Base-by-base conservation (phyloP, 495 filamentous ascomycete species). In the Pyrenopolyporus hunteri region DNA sequence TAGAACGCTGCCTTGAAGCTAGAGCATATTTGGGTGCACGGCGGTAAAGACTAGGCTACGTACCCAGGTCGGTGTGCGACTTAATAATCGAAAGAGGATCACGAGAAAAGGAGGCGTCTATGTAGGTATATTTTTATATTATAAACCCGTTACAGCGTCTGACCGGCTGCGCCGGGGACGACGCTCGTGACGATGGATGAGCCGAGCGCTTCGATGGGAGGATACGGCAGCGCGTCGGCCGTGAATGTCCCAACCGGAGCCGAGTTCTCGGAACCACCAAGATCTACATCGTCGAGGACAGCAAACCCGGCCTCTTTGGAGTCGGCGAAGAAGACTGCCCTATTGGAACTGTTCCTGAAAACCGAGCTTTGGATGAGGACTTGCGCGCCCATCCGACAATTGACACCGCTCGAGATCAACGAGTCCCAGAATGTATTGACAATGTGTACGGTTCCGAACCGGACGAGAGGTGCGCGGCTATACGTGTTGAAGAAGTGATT, bases 311-410 rank as follows among this genome's bases (percentile, higher is more conserved):
- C 79, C 64, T 78, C 78, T 4, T 81, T 78, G n/a, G 70, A 79
- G 51, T 89, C 81, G n/a, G 74, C 77, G 22, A 78, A 79, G 68
- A 83, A 83, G 22, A 89, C 75, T 17, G 74, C 67, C 0, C 79
- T 70, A 61, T 82, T 74, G 33, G 74, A 73, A 23, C 65, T 67
- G 14, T 70, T 67, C n/a, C 69, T 70, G 66, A 87, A 89, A 19
- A 75, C 76, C 67, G 81, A 87, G 52, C 78, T 82, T 76, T 89
- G 78, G 33, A 87, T 81, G 10, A 88, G 73, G 1, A 87, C 63
- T 73, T 89, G 84, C 10, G 87, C 87, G 25, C 85, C 85, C 47
- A 84, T 70, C 33, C 87, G 82, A 13, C 84, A 83, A 75, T 90
- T 87, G 75, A 89, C 83, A 14, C 82, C 85, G 44, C 83, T 82